A percentile compares a stretch with the other conserved stretches of the same genome.
These are phyloP conservation scores for Mycena albidolilacea DNA, from an alignment of 768 basidiomycete species.

Conservation along the genomic window DNA sequence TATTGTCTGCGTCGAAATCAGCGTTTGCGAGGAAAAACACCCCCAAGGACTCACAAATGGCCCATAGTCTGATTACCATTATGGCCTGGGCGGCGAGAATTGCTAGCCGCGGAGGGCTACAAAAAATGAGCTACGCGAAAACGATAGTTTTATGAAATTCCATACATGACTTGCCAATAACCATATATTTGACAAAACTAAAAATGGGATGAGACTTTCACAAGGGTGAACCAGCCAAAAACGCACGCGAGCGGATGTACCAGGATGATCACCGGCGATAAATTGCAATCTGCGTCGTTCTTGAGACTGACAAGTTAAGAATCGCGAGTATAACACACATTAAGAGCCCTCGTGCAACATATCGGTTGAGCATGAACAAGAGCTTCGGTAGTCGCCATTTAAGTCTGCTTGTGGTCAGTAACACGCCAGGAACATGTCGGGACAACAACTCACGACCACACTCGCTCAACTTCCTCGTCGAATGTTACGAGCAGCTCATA, in stretches of 20 bases:
- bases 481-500: slow-evolving; percentile 47
- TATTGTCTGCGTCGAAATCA: slow-evolving; percentile 29
- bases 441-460: slow-evolving; percentile 49
- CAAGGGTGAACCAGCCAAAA: neutral
- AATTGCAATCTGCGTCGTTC: slow-evolving; percentile 15
- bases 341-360: slow-evolving; percentile 35
- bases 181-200: slow-evolving; percentile 33
- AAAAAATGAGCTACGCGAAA: neutral
- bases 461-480: slow-evolving; percentile 44
- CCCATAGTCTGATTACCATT: slow-evolving; percentile 37
- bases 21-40: neutral
- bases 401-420: slow-evolving; percentile 30
- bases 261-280: slow-evolving; percentile 30
- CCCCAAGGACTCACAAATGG: slow-evolving; percentile 30
- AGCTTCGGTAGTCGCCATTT: slow-evolving; percentile 41
- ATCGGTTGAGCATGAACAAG: slow-evolving; percentile 41
- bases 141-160: neutral
- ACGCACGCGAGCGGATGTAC: slow-evolving; percentile 26
- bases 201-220: neutral
- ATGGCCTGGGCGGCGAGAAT: slow-evolving; percentile 36
- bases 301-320: neutral
- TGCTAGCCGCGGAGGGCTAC: slow-evolving; percentile 34
- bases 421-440: neutral
- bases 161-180: slow-evolving; percentile 37
- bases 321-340: slow-evolving; percentile 26